These are phyloP conservation scores for Zalerion maritima DNA, from an alignment of 495 filamentous ascomycete species.

Conservation along the genomic window DNA sequence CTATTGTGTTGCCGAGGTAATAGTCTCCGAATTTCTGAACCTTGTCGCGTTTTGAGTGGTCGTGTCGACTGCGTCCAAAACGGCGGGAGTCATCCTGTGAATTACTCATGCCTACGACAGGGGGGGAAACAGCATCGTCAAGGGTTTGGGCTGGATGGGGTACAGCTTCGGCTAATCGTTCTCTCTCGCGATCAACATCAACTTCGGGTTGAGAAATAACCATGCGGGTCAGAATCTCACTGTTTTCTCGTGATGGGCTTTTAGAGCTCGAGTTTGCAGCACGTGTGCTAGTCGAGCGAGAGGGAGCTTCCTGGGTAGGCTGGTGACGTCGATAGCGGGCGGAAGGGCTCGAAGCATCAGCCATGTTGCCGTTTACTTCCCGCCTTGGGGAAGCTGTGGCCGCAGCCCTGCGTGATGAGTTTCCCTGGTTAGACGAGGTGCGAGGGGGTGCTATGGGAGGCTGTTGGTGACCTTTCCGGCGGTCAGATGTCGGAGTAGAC, in stretches of 20 bases:
- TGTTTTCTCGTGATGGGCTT: conserved; percentile 44
- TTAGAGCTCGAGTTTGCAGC: conserved; percentile 37
- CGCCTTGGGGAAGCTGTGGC: conserved; percentile 5
- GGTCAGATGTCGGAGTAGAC: conserved; percentile 21
- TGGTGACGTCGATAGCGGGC: conserved; percentile 18
- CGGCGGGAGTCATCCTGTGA: conserved; percentile 46
- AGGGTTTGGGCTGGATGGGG: conserved; percentile 25
- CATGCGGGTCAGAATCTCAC: conserved; percentile 63
- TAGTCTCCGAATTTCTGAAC: conserved; percentile 89
- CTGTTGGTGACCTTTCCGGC: conserved; percentile 23
- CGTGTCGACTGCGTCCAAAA: conserved; percentile 58
- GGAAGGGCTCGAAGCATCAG: conserved; percentile 4
- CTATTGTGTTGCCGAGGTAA: conserved; percentile 89
- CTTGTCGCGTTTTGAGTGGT: conserved; percentile 52
- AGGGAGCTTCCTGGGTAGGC: conserved; percentile 22
- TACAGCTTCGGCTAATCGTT: conserved; percentile 50
- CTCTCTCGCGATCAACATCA: conserved; percentile 62
- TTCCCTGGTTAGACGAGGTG: conserved; percentile 42
- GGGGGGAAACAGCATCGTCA: conserved; percentile 37
- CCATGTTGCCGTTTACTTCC: conserved; percentile 2
- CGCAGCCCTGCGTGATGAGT: conserved; percentile 3
- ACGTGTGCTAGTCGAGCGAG: conserved; percentile 30
- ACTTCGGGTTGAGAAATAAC: conserved; percentile 65
- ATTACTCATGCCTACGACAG: conserved; percentile 34
- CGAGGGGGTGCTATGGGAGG: conserved; percentile 43